phyloP scores from a whole-genome alignment of 306 rosid genomes.

The Citrullus colocynthis region DNA sequence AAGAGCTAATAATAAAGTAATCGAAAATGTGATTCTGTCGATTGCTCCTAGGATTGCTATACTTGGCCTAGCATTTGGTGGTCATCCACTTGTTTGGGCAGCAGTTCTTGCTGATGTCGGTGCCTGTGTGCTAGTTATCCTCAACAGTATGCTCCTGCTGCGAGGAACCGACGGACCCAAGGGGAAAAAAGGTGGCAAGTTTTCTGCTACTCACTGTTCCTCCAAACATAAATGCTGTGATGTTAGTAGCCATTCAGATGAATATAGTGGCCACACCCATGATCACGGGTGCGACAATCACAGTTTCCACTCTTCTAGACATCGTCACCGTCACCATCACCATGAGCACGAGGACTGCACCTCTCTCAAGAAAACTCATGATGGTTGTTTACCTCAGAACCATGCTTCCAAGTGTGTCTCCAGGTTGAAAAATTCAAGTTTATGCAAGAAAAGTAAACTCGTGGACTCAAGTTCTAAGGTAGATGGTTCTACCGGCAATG shows the following conservation, averaged over 20 bases:
- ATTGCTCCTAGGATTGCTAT: conserved; percentile 46
- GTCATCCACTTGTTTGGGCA: conserved; percentile 95
- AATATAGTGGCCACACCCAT: background rate
- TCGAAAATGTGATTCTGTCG: conserved; percentile 51
- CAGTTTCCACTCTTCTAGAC: background rate
- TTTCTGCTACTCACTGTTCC: conserved; percentile 17
- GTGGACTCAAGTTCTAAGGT: conserved; percentile 9
- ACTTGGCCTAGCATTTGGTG: conserved; percentile 64
- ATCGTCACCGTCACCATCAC: background rate
- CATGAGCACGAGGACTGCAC: conserved; percentile 26
- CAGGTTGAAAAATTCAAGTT: conserved; percentile 16
- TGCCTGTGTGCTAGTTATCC: conserved; percentile 67
- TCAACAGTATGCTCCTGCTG: conserved; percentile 85
- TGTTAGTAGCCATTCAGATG: conserved; percentile 14
- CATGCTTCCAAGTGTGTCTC: conserved; percentile 30
- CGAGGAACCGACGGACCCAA: conserved; percentile 23
- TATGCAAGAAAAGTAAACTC: conserved; percentile 15
- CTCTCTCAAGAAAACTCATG: conserved; percentile 21
- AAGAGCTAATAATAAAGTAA: conserved; percentile 43
- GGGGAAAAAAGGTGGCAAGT: conserved; percentile 26
- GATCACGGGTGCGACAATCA: background rate
- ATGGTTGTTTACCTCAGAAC: conserved; percentile 21
- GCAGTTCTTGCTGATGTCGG: conserved; percentile 98
- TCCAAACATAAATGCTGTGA: conserved; percentile 32
- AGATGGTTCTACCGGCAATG: conserved; percentile 18